Base-by-base conservation (phyloP, 1,284 basidiomycete species). In the Coniferiporia sulphurascens region DNA sequence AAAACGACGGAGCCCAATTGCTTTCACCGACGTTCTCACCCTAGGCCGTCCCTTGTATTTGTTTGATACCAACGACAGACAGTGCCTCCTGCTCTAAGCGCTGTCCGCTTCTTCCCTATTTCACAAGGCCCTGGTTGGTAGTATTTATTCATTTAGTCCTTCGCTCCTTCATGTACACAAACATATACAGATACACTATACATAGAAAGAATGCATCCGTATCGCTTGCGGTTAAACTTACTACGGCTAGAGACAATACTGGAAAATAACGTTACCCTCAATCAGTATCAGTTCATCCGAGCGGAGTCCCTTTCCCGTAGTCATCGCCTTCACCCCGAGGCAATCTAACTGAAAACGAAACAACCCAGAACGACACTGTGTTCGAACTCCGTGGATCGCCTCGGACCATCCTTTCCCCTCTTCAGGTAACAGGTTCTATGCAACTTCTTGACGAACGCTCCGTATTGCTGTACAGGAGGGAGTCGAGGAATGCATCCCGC, bases 401-500 rank as follows among this genome's bases (percentile, higher is more conserved):
- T 43, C 52, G 58, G 52, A 50, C 27, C 27, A 21, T 27, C 21
- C 35, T n/a, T 45, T 19, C 21, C 51, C 45, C n/a, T 27, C 41
- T 43, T 38, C 13, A 51, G n/a, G n/a, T n/a, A n/a, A n/a, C n/a
- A n/a, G 35, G 48, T 57, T 56, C 87, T 87, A 91, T 49, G 83
- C 74, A 68, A 91, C 58, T 87, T 74, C 69, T 92, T 90, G 53
- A 86, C 74, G 67, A 90, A 91, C 81, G 61, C 10, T 48, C 88
- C 86, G 61, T 78, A 78, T 63, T 78, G 78, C 59, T 78, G 74
- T 38, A 92, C 76, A 60, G 91, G 78, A 46, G 92, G 70, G 49
- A 6, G 86, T 91, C 57, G 89, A 82, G 49, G 87, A 71, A 12
- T 89, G 85, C 35, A 90, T 92, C 49, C 80, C 89, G 68, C 89